Evolutionary conservation across 2,329 filamentous ascomycete species (phyloP).

Genomic region (Venturia asperata): DNA sequence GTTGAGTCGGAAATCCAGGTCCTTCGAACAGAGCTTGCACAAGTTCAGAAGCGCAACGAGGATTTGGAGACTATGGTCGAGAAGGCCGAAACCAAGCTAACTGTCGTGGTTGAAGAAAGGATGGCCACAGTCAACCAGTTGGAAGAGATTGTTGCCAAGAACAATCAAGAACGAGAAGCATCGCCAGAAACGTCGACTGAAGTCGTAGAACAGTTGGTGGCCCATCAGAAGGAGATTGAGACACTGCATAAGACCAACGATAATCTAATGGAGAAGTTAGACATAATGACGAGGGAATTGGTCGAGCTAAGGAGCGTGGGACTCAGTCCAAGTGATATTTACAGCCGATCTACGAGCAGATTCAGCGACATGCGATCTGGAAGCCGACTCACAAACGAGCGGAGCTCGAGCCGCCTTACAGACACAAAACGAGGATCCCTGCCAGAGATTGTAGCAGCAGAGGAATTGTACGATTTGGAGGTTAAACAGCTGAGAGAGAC

Average conservation of each 20-base stretch:
- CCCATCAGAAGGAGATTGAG: constrained; percentile 11
- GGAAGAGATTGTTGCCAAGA: constrained; percentile 1
- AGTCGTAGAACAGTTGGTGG: not conserved
- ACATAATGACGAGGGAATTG: constrained; percentile 9
- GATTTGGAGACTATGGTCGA: constrained; percentile 15
- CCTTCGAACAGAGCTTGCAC: not conserved
- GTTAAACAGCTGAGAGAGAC: constrained; percentile 12
- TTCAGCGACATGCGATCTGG: not conserved
- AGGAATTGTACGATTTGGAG: constrained; percentile 7
- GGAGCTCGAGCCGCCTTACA: not conserved
- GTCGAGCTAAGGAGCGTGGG: constrained; percentile 2
- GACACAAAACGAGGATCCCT: not conserved
- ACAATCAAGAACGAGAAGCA: not conserved
- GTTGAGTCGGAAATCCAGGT: not conserved
- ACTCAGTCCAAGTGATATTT: not conserved
- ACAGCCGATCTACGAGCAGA: not conserved
- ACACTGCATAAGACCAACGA: constrained; percentile 8
- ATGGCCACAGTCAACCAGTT: not conserved
- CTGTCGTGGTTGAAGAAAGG: not conserved
- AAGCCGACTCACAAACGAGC: not conserved
- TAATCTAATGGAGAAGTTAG: constrained; percentile 4
- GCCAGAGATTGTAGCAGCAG: not conserved
- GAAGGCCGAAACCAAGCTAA: constrained; percentile 1
- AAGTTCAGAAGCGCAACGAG: constrained; percentile 3
- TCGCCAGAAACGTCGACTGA: not conserved